Evolutionary conservation across 106 monocot species (phyloP).

Genomic region (Dioscorea dumetorum): DNA sequence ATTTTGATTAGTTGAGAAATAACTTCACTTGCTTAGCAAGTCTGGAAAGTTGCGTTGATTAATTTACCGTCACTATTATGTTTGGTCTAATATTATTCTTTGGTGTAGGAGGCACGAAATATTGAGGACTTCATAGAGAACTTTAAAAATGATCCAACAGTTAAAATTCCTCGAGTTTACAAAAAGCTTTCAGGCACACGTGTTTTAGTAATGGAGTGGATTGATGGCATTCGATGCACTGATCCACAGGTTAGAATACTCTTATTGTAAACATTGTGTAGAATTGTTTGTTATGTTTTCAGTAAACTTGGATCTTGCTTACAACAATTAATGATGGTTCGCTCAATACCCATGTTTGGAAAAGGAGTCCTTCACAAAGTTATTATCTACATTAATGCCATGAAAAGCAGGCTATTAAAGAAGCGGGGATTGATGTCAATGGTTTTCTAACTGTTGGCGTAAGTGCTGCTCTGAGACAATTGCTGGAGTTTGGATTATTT

Average conservation of each 20-base stretch:
- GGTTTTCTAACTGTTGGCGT: conserved; percentile 95
- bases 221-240: conserved; percentile 94
- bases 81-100: not conserved
- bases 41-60: not conserved
- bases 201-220: conserved; percentile 98
- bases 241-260: conserved; percentile 62
- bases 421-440: conserved; percentile 88
- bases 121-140: conserved; percentile 98
- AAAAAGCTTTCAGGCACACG: conserved; percentile 73
- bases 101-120: conserved; percentile 79
- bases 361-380: no score
- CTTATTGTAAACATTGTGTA: no score
- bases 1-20: no score
- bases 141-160: conserved; percentile 91
- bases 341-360: not conserved
- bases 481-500: conserved; percentile 97
- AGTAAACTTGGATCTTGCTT: not conserved
- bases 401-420: conserved; percentile 68
- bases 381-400: no score
- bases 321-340: not conserved
- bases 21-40: not conserved
- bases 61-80: not conserved
- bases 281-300: no score
- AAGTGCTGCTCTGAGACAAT: conserved; percentile 90
- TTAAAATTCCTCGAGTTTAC: conserved; percentile 97